Conservation (phyloP, 768 basidiomycete species). For the Tylopilus sp. region DNA sequence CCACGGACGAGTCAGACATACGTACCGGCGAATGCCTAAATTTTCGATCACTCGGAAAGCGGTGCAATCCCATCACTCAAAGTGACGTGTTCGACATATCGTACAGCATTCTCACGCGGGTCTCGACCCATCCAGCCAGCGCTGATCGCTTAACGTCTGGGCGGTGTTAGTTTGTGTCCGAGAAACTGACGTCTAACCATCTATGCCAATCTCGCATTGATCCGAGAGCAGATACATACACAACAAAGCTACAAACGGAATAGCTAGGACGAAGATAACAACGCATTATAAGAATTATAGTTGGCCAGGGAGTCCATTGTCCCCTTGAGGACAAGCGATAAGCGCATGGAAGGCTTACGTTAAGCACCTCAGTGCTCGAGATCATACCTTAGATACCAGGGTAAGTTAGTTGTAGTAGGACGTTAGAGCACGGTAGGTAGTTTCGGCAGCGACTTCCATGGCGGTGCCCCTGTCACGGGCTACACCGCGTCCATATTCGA, state of each 20-base stretch:
- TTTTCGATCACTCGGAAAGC: not conserved
- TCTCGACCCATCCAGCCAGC: not conserved
- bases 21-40: too few species aligned
- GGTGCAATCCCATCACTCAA: not conserved
- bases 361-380: not conserved
- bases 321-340: not conserved
- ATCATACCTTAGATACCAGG: slow-evolving; percentile 5
- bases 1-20: too few species aligned
- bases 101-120: too few species aligned
- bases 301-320: too few species aligned
- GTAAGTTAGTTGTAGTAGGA: slow-evolving; percentile 16
- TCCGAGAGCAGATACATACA: not conserved
- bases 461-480: slow-evolving; percentile 27
- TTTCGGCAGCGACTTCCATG: slow-evolving; percentile 31
- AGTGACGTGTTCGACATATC: too few species aligned
- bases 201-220: not conserved
- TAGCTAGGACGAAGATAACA: not conserved
- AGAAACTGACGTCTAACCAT: not conserved
- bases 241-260: not conserved
- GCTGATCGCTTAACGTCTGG: not conserved
- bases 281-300: not conserved
- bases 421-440: slow-evolving; percentile 22
- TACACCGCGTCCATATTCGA: slow-evolving; percentile 26
- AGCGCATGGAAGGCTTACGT: not conserved
- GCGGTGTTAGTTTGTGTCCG: not conserved